Evolutionary conservation across 2,329 filamentous ascomycete genomes (phyloP).

Genomic region (Penicillium brevicompactum): DNA sequence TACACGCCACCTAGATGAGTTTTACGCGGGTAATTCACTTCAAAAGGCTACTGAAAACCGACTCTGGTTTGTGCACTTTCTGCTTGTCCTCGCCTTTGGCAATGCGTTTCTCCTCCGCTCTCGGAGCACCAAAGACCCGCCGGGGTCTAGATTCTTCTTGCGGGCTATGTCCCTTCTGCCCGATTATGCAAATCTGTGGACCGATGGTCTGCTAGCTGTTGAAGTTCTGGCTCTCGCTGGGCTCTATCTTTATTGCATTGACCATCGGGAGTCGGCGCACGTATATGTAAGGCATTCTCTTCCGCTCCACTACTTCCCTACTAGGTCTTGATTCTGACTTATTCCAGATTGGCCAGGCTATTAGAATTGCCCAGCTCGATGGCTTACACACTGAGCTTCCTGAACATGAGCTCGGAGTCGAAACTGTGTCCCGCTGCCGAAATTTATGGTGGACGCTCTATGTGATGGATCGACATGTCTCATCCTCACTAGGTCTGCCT

Average conservation of each 20-base stretch:
- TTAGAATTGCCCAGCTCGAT: not conserved
- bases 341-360: not conserved
- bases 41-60: constrained; percentile 1
- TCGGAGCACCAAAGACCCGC: constrained; percentile 10
- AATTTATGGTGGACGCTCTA: not conserved
- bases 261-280: constrained; percentile 40
- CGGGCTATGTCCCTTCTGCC: constrained; percentile 39
- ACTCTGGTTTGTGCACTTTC: constrained; percentile 15
- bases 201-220: constrained; percentile 41
- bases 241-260: constrained; percentile 43
- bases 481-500: not conserved
- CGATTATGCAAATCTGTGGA: constrained; percentile 38
- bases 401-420: not conserved
- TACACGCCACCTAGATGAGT: constrained; percentile 1
- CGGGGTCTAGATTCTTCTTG: constrained; percentile 12
- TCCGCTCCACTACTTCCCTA: not conserved
- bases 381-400: not conserved
- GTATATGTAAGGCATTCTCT: constrained; percentile 26
- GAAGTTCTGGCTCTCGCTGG: constrained; percentile 42
- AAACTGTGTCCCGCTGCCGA: not conserved
- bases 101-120: constrained; percentile 13
- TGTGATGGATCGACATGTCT: not conserved
- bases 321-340: not conserved
- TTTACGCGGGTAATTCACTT: constrained; percentile 1
- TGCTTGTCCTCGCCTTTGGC: constrained; percentile 12